Evolutionary conservation across 768 basidiomycete species (phyloP).

Genomic region (Leccinum imitatum): DNA sequence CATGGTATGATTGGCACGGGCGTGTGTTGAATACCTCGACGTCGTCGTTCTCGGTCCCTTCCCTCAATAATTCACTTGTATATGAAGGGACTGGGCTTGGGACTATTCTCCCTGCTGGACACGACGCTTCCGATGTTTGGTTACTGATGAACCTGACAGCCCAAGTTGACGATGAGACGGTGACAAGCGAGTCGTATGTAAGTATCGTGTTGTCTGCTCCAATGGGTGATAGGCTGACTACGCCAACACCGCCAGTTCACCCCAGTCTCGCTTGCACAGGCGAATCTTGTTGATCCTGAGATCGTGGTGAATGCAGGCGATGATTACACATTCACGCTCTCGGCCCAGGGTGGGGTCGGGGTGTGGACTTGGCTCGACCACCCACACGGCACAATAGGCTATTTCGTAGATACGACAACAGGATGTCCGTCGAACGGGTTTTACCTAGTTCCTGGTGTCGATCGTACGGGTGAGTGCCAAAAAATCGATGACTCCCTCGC

Average conservation of each 20-base stretch:
- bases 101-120: conserved; percentile 45
- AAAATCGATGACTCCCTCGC: not conserved
- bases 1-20: conserved; percentile 60
- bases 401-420: conserved; percentile 46
- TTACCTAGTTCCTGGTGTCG: conserved; percentile 53
- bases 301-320: conserved; percentile 3
- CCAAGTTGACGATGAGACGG: conserved; percentile 37
- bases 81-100: conserved; percentile 40
- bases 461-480: conserved; percentile 45
- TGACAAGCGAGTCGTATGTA: conserved; percentile 55
- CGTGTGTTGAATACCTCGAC: conserved; percentile 37
- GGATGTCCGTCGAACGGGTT: conserved; percentile 49
- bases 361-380: conserved; percentile 63
- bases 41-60: conserved; percentile 43
- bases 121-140: conserved; percentile 46
- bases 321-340: conserved; percentile 49
- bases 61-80: conserved; percentile 50
- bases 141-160: conserved; percentile 52
- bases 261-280: conserved; percentile 44
- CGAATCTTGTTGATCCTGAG: too few relatives aligned
- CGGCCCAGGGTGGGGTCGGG: conserved; percentile 53
- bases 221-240: conserved; percentile 1
- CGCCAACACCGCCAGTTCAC: conserved; percentile 41
- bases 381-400: conserved; percentile 51
- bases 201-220: conserved; percentile 16